Base-by-base conservation (phyloP, 495 filamentous ascomycete genomes). In the Astrocystis sublimbata region DNA sequence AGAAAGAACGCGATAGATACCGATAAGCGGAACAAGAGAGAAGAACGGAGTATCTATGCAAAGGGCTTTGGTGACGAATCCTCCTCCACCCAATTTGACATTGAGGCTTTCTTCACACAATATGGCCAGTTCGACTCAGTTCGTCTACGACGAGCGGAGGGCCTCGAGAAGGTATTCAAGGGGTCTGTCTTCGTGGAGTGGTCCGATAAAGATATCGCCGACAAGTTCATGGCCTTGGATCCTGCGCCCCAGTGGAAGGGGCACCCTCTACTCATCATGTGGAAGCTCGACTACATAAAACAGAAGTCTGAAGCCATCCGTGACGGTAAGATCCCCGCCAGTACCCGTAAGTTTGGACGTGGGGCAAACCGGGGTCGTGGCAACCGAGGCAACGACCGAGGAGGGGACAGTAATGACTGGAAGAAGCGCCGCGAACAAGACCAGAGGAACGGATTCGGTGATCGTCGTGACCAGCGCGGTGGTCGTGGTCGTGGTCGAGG, bases 121-220 rank as follows among this genome's bases (percentile, higher is more conserved):
- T 90, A 86, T 73, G 96, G 93, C 15, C 82, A 88, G 6, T 84
- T 89, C 63, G 90, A 91, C 58, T 82, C 84, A n/a, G 88, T 98
- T 61, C 92, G 92, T 64, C 88, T 98, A 49, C 92, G 94, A 60
- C 92, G 96, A 59, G 78, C 81, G n/a, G 61, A 77, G 13, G 28
- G 43, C 8, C 76, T 83, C 50, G 64, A 78, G 30, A 86, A 85
- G 67, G 66, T 72, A 23, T 98, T 97, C 84, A 98, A 98, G 81
- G 91, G 91, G 41, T 96, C 92, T 53, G 87, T 97, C 26, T 98
- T 96, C 68, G 92, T 97, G 53, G 93, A 97, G 75, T 98, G 97
- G 71, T 79, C 79, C 33, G 81, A 82, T 53, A 87, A 89, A 61
- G 90, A 93, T 50, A 83, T 85, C 24, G 86, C 89, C 66, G 79